A percentile compares a stretch with the other conserved stretches of the same genome.
Conservation (phyloP, 2,329 filamentous ascomycete species). For the Microsporum canis region DNA sequence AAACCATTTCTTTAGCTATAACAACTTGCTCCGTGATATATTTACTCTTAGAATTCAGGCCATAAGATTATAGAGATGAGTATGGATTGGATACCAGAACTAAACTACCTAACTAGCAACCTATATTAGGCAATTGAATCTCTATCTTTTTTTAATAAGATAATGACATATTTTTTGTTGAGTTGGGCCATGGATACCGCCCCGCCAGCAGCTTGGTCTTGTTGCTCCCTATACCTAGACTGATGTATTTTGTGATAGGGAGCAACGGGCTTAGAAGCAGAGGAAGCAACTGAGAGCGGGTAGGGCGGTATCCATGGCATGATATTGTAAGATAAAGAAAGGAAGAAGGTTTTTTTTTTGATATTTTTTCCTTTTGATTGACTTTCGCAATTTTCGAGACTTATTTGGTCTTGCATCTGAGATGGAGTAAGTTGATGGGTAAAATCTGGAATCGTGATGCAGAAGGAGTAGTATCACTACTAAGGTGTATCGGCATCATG, state of each 20-base stretch:
- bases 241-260: not conserved
- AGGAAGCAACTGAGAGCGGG: not conserved
- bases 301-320: not conserved
- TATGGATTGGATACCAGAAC: not conserved
- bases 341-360: not conserved
- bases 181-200: not conserved
- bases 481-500: not conserved
- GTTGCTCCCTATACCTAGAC: not conserved
- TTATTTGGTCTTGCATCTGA: not conserved
- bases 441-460: not conserved
- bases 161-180: not conserved
- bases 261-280: not conserved
- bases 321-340: not conserved
- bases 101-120: slow-evolving; percentile 2
- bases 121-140: not conserved
- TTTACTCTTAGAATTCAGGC: not conserved
- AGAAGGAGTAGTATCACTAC: not conserved
- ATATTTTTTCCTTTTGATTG: not conserved
- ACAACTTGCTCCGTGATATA: too few relatives aligned
- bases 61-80: not conserved
- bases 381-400: not conserved
- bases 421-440: not conserved
- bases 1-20: too few relatives aligned
- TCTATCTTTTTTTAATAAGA: not conserved
- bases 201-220: not conserved